phyloP scores from a whole-genome alignment of 1,284 basidiomycete genomes.

The Acaromyces ingoldii region DNA sequence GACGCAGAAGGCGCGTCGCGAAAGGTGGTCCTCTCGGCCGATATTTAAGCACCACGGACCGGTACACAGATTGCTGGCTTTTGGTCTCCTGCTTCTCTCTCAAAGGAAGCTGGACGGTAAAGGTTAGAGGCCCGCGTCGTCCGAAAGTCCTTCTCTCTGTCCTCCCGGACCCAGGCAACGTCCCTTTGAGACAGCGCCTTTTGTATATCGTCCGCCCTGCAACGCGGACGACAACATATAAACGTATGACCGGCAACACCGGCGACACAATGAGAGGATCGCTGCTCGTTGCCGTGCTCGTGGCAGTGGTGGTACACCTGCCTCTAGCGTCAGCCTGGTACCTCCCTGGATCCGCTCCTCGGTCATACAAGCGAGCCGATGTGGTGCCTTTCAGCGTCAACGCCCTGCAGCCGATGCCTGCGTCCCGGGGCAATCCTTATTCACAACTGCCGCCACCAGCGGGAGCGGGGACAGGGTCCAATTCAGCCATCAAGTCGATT shows the following conservation, averaged over 20 bases:
- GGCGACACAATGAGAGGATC: not conserved
- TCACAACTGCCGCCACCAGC: not conserved
- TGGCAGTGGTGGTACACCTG: not conserved
- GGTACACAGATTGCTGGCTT: too few species aligned
- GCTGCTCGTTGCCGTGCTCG: not conserved
- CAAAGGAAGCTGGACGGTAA: not conserved
- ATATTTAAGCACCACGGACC: too few species aligned
- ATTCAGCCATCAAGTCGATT: conserved; percentile 31
- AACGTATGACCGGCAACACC: not conserved
- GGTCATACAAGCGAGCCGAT: conserved; percentile 48
- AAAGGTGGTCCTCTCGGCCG: too few species aligned
- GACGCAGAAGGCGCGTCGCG: too few species aligned
- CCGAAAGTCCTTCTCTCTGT: not conserved
- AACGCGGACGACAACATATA: not conserved
- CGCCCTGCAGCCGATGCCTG: conserved; percentile 48
- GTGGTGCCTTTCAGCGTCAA: conserved; percentile 50
- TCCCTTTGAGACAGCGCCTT: not conserved
- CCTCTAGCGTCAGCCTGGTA: conserved; percentile 38
- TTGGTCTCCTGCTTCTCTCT: not conserved
- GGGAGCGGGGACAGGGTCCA: conserved; percentile 1
- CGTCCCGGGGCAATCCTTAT: conserved; percentile 19
- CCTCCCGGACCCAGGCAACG: not conserved
- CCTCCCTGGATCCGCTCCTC: conserved; percentile 52
- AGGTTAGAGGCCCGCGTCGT: not conserved
- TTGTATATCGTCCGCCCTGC: not conserved